phyloP scores from a whole-genome alignment of 1,284 basidiomycete genomes.

The Melampsora americana region DNA sequence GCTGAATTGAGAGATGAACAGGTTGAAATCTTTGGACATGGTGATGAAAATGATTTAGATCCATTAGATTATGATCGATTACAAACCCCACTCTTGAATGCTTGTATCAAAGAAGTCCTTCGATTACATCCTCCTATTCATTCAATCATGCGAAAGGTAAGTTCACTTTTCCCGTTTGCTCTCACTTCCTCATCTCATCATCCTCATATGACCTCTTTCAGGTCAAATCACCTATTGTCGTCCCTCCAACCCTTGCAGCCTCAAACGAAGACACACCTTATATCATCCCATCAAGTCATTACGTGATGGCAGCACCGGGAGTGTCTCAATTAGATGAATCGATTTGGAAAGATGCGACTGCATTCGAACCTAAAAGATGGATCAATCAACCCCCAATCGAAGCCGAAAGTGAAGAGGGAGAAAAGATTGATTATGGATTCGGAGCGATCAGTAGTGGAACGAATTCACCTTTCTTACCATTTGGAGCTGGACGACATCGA shows the following conservation, averaged over 20 bases:
- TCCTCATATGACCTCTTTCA: background rate
- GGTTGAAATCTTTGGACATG: conserved; percentile 72
- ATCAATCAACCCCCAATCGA: conserved; percentile 67
- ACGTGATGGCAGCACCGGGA: conserved; percentile 82
- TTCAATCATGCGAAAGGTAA: conserved; percentile 60
- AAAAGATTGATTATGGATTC: conserved; percentile 94
- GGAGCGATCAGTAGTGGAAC: conserved; percentile 63
- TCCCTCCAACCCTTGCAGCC: conserved; percentile 72
- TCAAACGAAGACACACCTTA: conserved; percentile 65
- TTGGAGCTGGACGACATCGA: conserved; percentile 89
- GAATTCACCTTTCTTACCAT: conserved; percentile 61
- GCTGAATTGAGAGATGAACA: conserved; percentile 85
- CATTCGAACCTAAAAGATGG: conserved; percentile 84
- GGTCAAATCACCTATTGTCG: conserved; percentile 59
- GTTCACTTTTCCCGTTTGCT: background rate
- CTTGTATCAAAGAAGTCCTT: conserved; percentile 63
- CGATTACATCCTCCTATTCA: conserved; percentile 80
- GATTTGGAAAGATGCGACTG: conserved; percentile 70
- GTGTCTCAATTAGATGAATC: conserved; percentile 81
- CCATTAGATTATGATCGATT: conserved; percentile 83
- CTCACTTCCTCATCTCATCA: background rate
- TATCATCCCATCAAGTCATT: conserved; percentile 86
- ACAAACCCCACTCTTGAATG: conserved; percentile 73
- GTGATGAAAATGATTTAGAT: conserved; percentile 68
- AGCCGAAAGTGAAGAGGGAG: conserved; percentile 73